Base-by-base conservation (phyloP, 108 stramenopile species). In the Poteriospumella lacustris region DNA sequence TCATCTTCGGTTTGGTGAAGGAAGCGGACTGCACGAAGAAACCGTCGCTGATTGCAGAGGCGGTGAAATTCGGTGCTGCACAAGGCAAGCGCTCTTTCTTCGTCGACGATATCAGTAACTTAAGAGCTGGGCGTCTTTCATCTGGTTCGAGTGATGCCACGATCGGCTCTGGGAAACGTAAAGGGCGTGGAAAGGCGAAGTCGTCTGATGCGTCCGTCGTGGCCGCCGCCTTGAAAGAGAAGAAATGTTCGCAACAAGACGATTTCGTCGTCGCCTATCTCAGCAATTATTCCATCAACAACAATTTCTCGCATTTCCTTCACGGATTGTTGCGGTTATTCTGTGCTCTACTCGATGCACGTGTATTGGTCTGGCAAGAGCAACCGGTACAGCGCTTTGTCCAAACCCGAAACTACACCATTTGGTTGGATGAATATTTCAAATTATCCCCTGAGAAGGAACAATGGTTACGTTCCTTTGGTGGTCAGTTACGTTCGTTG, bases 341-440 rank as follows among this genome's bases (percentile, higher is more conserved):
- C 41, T 73, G 70, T 42, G 70, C 70, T 28, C 41, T 73, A 3
- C 44, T 73, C 9, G 70, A 73, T 38, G 33, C 40, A 34, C 40
- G 42, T 3, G 31, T 52, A 3, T 42, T 73, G 28, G 24, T 15
- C 5, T 73, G 70, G 47, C 12, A 73, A 73, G 41, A 73, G 26
- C 31, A 15, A 38, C n/a, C n/a, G n/a, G n/a, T n/a, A n/a, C n/a
- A n/a, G n/a, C n/a, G n/a, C n/a, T 73, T 34, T 56, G 47, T 73
- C 31, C 12, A 12, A 3, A 5, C 3, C 19, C 15, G n/a, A 5
- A 5, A 5, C 15, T 73, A 34, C 41, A 42, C 47, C 9, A 9
- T 73, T 36, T 73, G 70, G 70, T 5, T 73, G 31, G 70, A 73
- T 56, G 70, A 73, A 24, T 29, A 73, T 73, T 73, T 73, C 31